These are phyloP conservation scores for Codiaeum variegatum DNA, from an alignment of 441 rosid species.

Conservation along the genomic window DNA sequence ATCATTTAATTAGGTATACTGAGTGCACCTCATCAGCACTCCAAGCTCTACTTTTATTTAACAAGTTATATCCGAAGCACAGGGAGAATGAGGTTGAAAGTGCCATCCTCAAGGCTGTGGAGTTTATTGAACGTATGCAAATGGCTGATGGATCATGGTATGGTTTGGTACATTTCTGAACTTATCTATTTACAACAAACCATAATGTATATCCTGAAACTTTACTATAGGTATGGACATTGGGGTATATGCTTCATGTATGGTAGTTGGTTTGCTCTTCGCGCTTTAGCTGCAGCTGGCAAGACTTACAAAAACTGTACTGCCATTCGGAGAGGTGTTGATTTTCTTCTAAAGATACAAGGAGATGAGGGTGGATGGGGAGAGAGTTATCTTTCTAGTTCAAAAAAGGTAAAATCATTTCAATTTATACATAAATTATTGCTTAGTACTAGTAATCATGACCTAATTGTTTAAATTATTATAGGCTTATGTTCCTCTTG, in stretches of 20 bases:
- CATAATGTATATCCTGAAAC: no score
- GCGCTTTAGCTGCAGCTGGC: conserved; percentile 35
- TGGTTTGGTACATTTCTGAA: background rate
- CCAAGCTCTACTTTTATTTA: conserved; percentile 36
- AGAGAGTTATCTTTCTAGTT: conserved; percentile 39
- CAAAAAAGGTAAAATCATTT: conserved; percentile 22
- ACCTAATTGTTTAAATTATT: background rate
- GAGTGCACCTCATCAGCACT: conserved; percentile 55
- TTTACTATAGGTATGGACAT: conserved; percentile 24
- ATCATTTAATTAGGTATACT: no score
- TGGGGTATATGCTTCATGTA: conserved; percentile 46
- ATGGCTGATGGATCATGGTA: conserved; percentile 55
- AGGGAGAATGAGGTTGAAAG: conserved; percentile 36
- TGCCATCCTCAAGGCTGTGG: conserved; percentile 30
- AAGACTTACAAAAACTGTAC: conserved; percentile 33
- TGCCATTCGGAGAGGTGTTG: conserved; percentile 32
- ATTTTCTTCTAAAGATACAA: conserved; percentile 32
- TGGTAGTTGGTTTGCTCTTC: conserved; percentile 37
- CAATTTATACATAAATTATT: background rate
- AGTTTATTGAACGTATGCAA: conserved; percentile 35
- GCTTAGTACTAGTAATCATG: background rate
- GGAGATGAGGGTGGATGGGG: conserved; percentile 48
- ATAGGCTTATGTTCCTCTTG: conserved; percentile 36
- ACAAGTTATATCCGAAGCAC: conserved; percentile 36
- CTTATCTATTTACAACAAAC: no score